Conservation (phyloP, 108 stramenopile genomes). For the Fragilariopsis cylindrus region DNA sequence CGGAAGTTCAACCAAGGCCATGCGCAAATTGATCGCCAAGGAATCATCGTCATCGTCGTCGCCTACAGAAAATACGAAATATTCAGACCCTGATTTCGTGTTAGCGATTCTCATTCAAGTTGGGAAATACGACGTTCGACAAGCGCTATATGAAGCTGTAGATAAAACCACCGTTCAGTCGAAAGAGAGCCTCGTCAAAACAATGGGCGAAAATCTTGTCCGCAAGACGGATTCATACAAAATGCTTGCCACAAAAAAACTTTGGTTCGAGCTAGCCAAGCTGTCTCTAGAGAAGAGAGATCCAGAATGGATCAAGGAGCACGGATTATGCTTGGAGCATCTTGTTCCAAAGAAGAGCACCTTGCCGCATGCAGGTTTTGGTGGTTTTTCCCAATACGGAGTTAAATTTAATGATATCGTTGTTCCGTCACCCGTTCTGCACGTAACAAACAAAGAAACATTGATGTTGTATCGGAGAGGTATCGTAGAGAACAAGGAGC, state of each 20-base stretch:
- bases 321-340: slow-evolving; percentile 47
- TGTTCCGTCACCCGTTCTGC: slow-evolving; percentile 33
- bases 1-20: background rate
- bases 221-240: slow-evolving; percentile 7
- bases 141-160: slow-evolving; percentile 1
- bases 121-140: background rate
- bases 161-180: background rate
- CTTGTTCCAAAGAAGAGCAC: slow-evolving; percentile 45
- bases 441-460: slow-evolving; percentile 13
- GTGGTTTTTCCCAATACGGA: slow-evolving; percentile 60
- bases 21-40: background rate
- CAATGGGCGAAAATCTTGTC: background rate
- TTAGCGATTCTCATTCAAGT: background rate
- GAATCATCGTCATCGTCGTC: slow-evolving; percentile 6
- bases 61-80: background rate
- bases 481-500: background rate
- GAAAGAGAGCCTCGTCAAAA: background rate
- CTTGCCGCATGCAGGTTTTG: slow-evolving; percentile 66
- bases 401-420: slow-evolving; percentile 38
- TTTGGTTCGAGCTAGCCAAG: slow-evolving; percentile 15
- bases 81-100: background rate
- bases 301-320: slow-evolving; percentile 40
- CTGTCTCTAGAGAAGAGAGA: slow-evolving; percentile 16
- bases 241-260: background rate
- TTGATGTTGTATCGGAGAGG: slow-evolving; percentile 10